Conservation (phyloP, 2,329 filamentous ascomycete species). For the Fusarium subtropicale region DNA sequence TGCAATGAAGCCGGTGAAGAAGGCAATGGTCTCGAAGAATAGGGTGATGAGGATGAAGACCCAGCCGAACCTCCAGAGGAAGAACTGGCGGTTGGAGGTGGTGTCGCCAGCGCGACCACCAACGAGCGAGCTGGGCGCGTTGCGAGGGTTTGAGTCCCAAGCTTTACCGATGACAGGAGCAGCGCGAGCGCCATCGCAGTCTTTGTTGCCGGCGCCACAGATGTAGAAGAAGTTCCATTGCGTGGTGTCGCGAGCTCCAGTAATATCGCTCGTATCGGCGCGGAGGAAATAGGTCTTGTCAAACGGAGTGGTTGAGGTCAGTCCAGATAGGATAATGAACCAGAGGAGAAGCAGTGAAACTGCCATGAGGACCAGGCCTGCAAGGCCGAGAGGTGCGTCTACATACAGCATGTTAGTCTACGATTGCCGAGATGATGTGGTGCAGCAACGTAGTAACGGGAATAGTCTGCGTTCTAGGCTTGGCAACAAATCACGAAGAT, state of each 20-base stretch:
- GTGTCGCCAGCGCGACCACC: constrained; percentile 66
- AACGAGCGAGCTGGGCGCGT: constrained; percentile 59
- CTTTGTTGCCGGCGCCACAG: constrained; percentile 72
- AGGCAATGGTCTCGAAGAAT: constrained; percentile 77
- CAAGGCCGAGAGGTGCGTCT: constrained; percentile 58
- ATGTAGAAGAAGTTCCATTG: constrained; percentile 95
- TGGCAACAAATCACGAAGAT: not conserved
- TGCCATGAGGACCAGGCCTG: constrained; percentile 62
- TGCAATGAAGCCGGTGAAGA: constrained; percentile 76
- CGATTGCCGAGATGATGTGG: not conserved
- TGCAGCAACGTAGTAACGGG: not conserved
- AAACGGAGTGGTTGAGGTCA: constrained; percentile 65
- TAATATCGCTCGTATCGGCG: constrained; percentile 79
- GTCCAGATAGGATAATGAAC: constrained; percentile 69
- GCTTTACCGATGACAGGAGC: constrained; percentile 80
- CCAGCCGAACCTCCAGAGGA: constrained; percentile 92
- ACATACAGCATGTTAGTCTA: constrained; percentile 39
- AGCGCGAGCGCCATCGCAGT: constrained; percentile 73
- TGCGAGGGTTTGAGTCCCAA: constrained; percentile 62
- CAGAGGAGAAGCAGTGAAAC: constrained; percentile 65
- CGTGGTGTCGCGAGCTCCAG: constrained; percentile 72
- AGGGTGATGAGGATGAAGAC: constrained; percentile 88
- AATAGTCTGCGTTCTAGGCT: not conserved
- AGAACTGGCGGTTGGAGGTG: constrained; percentile 74
- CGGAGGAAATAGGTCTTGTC: constrained; percentile 87